phyloP scores from a whole-genome alignment of 768 basidiomycete species.

The Crepidotus variabilis region DNA sequence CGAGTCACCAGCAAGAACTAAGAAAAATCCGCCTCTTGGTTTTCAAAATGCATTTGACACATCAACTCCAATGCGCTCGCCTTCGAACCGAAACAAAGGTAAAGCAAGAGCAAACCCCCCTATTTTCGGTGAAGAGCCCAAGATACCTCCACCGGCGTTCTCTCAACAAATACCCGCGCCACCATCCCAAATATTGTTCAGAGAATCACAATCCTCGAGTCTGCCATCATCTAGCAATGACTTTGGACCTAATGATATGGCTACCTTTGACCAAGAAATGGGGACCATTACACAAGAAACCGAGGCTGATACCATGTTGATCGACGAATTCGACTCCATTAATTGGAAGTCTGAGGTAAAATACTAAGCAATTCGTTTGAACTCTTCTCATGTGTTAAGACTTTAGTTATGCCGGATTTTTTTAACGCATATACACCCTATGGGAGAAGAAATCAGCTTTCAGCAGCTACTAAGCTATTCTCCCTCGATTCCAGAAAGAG shows the following conservation, averaged over 20 bases:
- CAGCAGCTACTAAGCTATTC: conserved; percentile 46
- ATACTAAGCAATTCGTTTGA: background rate
- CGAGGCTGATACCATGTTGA: conserved; percentile 22
- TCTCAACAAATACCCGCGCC: conserved; percentile 6
- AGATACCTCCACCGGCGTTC: conserved; percentile 4
- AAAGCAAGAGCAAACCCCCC: conserved; percentile 17
- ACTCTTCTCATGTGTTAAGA: conserved; percentile 5
- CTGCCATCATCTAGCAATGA: background rate
- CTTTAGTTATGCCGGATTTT: conserved; percentile 55
- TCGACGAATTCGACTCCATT: conserved; percentile 36
- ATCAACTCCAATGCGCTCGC: conserved; percentile 31
- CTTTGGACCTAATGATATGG: background rate
- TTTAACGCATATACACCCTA: conserved; percentile 48
- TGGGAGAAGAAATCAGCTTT: conserved; percentile 40
- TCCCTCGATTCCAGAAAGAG: conserved; percentile 8
- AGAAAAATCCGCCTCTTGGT: conserved; percentile 38
- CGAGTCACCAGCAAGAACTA: conserved; percentile 31
- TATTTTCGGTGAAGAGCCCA: conserved; percentile 8
- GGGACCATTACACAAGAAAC: conserved; percentile 32
- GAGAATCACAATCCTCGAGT: background rate
- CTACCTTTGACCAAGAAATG: conserved; percentile 21
- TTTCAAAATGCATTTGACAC: conserved; percentile 53
- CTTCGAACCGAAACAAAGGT: conserved; percentile 19
- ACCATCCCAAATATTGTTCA: background rate
- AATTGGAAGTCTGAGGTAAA: conserved; percentile 58